Conservation (phyloP, 306 rosid species). For the Herpetospermum pedunculosum region DNA sequence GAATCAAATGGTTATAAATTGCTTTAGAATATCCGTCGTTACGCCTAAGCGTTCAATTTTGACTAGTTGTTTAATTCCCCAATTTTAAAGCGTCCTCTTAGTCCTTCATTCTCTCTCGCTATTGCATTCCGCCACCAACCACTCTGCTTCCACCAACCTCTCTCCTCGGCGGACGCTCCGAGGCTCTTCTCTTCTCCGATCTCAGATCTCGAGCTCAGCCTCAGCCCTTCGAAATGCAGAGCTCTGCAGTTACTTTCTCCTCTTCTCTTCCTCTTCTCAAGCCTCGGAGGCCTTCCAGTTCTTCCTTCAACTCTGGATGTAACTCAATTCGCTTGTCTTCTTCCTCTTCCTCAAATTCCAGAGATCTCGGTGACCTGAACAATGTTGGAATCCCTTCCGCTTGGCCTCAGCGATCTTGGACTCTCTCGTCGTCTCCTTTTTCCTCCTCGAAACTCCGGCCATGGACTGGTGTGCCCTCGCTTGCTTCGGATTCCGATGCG, state of each 20-base stretch:
- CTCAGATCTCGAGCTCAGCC: constrained; percentile 15
- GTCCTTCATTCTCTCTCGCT: background rate
- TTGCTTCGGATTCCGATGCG: constrained; percentile 17
- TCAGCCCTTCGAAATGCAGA: constrained; percentile 13
- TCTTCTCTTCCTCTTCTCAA: constrained; percentile 8
- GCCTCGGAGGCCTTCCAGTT: background rate
- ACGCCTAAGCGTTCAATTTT: background rate
- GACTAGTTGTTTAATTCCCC: background rate
- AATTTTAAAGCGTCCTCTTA: background rate
- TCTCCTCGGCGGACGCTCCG: constrained; percentile 31
- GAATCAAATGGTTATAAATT: too few relatives aligned
- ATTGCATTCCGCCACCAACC: background rate
- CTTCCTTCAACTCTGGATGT: background rate
- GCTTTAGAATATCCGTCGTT: constrained; percentile 14
- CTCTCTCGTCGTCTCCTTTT: constrained; percentile 29
- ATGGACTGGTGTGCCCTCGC: constrained; percentile 20
- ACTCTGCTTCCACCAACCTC: constrained; percentile 8
- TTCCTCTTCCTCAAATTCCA: constrained; percentile 16
- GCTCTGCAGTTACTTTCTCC: constrained; percentile 1
- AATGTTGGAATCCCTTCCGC: constrained; percentile 22
- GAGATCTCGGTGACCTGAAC: constrained; percentile 9
- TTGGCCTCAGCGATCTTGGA: constrained; percentile 55
- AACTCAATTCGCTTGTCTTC: constrained; percentile 4
- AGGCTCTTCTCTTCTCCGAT: constrained; percentile 9
- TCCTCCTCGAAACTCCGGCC: constrained; percentile 35